Conservation (phyloP, 768 basidiomycete genomes). For the Neoboletus magnificus region DNA sequence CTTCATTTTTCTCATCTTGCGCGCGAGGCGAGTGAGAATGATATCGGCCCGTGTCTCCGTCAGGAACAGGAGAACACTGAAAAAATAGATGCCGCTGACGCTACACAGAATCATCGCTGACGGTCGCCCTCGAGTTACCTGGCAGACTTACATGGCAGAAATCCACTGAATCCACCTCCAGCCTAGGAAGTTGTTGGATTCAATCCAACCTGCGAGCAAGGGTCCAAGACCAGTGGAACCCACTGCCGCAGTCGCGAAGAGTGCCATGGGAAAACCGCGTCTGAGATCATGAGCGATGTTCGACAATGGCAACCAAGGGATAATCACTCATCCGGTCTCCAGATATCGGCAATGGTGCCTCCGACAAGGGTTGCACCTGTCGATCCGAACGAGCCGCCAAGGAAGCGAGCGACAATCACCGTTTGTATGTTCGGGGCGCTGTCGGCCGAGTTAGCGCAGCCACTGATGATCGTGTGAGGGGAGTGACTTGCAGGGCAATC, state of each 20-base stretch:
- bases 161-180: constrained; percentile 91
- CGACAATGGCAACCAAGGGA: background rate
- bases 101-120: constrained; percentile 32
- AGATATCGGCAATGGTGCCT: constrained; percentile 72
- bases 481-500: constrained; percentile 26
- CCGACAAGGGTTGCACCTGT: constrained; percentile 72
- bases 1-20: constrained; percentile 58
- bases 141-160: constrained; percentile 50
- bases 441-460: constrained; percentile 1
- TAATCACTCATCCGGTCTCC: constrained; percentile 56
- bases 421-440: constrained; percentile 51
- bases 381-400: constrained; percentile 65
- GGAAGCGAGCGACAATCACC: constrained; percentile 62
- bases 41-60: constrained; percentile 73
- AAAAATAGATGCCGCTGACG: constrained; percentile 47
- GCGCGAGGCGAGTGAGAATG: constrained; percentile 63
- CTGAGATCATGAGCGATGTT: constrained; percentile 34
- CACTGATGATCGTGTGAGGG: background rate
- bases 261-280: constrained; percentile 74
- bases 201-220: constrained; percentile 62
- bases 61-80: constrained; percentile 54
- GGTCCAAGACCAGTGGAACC: constrained; percentile 65
- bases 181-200: constrained; percentile 50
- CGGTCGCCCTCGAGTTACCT: background rate
- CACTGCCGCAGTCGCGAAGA: constrained; percentile 62